Percentiles rank a stretch among this genome's conserved stretches.
phyloP scores from a whole-genome alignment of 768 basidiomycete species.

The Collybiopsis luxurians region DNA sequence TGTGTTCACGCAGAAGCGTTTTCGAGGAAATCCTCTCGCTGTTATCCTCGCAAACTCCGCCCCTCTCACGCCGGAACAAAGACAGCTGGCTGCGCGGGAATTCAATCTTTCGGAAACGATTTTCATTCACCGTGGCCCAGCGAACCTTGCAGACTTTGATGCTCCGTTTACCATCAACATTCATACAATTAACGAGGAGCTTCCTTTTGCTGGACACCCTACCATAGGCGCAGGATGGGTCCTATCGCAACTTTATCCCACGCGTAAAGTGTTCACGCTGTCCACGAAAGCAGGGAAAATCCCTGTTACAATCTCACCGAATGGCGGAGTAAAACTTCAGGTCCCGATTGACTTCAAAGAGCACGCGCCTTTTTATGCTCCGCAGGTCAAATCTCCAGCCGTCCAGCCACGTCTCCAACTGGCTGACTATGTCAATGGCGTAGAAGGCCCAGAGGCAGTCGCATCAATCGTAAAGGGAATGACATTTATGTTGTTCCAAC shows the following conservation, averaged over 20 bases:
- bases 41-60: slow-evolving; percentile 33
- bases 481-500: slow-evolving; percentile 37
- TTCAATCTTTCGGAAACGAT: slow-evolving; percentile 51
- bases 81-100: slow-evolving; percentile 42
- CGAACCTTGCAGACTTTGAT: slow-evolving; percentile 11
- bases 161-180: slow-evolving; percentile 34
- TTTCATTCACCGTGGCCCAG: slow-evolving; percentile 32
- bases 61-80: slow-evolving; percentile 32
- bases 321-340: slow-evolving; percentile 28
- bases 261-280: slow-evolving; percentile 23
- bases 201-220: slow-evolving; percentile 46
- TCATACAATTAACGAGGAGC: slow-evolving; percentile 35
- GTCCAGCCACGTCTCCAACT: slow-evolving; percentile 25
- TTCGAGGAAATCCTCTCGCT: slow-evolving; percentile 42
- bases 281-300: slow-evolving; percentile 42
- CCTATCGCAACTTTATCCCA: slow-evolving; percentile 26
- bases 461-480: slow-evolving; percentile 48
- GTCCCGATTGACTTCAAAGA: slow-evolving; percentile 42
- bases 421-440: slow-evolving; percentile 35
- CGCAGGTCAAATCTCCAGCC: slow-evolving; percentile 19
- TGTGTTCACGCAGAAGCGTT: slow-evolving; percentile 40
- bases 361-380: slow-evolving; percentile 26
- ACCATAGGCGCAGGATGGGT: slow-evolving; percentile 43
- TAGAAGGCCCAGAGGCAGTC: slow-evolving; percentile 28
- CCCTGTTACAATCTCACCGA: slow-evolving; percentile 19